Percentiles rank a stretch among this genome's conserved stretches.
Conservation (phyloP, 106 monocot species). For the Acanthochlamys bracteata region DNA sequence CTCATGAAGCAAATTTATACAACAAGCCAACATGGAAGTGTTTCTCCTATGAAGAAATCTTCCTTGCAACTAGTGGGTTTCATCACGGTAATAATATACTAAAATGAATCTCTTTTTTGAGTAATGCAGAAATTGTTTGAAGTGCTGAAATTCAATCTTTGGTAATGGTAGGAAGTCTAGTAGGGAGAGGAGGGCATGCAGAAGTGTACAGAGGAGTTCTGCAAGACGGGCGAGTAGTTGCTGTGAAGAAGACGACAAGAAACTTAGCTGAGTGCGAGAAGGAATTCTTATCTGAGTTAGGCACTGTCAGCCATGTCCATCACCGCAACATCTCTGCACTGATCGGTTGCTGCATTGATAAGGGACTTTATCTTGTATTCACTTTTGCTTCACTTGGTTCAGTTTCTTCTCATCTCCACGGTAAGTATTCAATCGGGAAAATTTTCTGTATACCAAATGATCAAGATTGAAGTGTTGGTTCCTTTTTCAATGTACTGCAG, state of each 20-base stretch:
- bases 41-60: conserved; percentile 3
- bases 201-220: conserved; percentile 62
- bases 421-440: too few relatives aligned
- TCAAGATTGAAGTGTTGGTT: too few relatives aligned
- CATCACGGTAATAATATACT: conserved; percentile 27
- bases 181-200: conserved; percentile 63
- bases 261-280: neutral
- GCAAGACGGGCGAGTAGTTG: conserved; percentile 30
- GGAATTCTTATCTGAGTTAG: neutral
- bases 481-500: conserved; percentile 11
- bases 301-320: neutral
- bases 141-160: too few relatives aligned
- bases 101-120: too few relatives aligned
- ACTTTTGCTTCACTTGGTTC: neutral
- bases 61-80: conserved; percentile 20
- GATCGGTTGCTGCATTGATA: neutral
- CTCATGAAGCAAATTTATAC: neutral
- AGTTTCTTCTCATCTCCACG: conserved; percentile 1
- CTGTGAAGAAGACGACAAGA: neutral
- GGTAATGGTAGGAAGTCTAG: conserved; percentile 43
- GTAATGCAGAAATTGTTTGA: too few relatives aligned
- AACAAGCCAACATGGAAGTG: conserved; percentile 1
- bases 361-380: neutral
- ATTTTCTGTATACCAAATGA: too few relatives aligned
- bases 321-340: neutral